Base-by-base conservation (phyloP, 805 yeast genomes). In the Cyberlindnera suaveolens region DNA sequence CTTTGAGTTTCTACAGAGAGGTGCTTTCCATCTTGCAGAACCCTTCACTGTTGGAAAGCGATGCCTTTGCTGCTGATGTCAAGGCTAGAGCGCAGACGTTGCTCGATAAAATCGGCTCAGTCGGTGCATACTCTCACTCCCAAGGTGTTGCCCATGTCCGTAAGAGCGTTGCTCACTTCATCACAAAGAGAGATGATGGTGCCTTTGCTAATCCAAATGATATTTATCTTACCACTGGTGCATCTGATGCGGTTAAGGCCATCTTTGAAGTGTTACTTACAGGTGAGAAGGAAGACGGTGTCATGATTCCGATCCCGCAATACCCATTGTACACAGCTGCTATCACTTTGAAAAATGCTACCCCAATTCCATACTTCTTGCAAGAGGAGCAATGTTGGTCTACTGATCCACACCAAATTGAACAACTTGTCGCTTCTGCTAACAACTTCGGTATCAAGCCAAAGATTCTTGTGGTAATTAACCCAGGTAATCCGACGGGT, bases 401-500 rank as follows among this genome's bases (percentile, higher is more conserved):
- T 30, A 79, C 95, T 7, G 79, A 85, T 55, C 74, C 93, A 4
- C 59, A 64, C 10, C 82, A 80, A 57, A 78, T 88, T 55, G 77
- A 78, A 49, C 47, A 63, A 1, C 70, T 78, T 39, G 76, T 84
- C 39, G 54, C 63, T 27, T 69, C 73, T 18, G 71, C 85, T 17
- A 46, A 62, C 2, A 61, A 62, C 3, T 65, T 75, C 31, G 86
- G 84, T 2, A 64, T 85, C 26, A 70, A 65, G 11, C 82, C 93
- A 49, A 78, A 86, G 55, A 82, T 91, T 46, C 67, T 95, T 42
- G 98, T 91, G 3, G 86, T 93, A 14, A 93, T 93, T 58, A 93
- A 93, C 68, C 99, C 99, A 2, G 98, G 99, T 45, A 93, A 93
- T 66, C 99, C 99, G 50, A 93, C 99, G 0, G 99, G 99, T 35